phyloP scores from a whole-genome alignment of 2,329 filamentous ascomycete species.

The Hypoxylon sp. region DNA sequence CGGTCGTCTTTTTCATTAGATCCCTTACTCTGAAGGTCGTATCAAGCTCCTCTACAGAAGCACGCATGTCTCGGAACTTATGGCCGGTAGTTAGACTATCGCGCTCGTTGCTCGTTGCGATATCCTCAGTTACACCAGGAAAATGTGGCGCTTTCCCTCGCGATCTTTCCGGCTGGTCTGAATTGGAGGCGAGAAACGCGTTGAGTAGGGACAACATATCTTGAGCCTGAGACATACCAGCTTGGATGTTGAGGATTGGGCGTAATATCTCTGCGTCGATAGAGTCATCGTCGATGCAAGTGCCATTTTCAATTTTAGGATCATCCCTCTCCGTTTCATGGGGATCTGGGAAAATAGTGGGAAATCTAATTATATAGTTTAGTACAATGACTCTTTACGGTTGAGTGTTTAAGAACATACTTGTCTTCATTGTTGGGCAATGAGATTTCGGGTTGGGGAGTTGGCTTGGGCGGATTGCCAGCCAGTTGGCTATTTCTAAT shows the following conservation, averaged over 20 bases:
- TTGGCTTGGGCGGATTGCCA: too few species aligned
- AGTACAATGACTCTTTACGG: too few species aligned
- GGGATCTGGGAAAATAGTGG: not conserved
- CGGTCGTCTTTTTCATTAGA: not conserved
- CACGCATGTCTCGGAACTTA: too few species aligned
- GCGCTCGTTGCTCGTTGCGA: too few species aligned
- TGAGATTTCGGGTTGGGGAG: too few species aligned
- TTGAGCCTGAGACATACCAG: not conserved
- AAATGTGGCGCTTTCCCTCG: not conserved
- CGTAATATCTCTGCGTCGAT: not conserved
- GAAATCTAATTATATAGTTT: too few species aligned
- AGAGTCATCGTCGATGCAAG: not conserved
- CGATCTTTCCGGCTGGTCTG: not conserved
- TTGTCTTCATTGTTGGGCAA: too few species aligned
- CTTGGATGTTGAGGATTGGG: not conserved
- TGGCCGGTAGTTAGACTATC: too few species aligned
- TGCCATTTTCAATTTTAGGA: not conserved
- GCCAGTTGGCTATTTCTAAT: too few species aligned
- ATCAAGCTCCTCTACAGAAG: too few species aligned
- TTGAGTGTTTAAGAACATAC: too few species aligned
- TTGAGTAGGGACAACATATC: not conserved
- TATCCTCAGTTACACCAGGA: not conserved
- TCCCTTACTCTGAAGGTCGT: not conserved
- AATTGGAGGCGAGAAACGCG: not conserved
- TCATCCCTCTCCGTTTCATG: not conserved